Evolutionary conservation across 1,284 basidiomycete genomes (phyloP), one percentile per base, ranked within the genome.

Genomic region (Takashimella koratensis): DNA sequence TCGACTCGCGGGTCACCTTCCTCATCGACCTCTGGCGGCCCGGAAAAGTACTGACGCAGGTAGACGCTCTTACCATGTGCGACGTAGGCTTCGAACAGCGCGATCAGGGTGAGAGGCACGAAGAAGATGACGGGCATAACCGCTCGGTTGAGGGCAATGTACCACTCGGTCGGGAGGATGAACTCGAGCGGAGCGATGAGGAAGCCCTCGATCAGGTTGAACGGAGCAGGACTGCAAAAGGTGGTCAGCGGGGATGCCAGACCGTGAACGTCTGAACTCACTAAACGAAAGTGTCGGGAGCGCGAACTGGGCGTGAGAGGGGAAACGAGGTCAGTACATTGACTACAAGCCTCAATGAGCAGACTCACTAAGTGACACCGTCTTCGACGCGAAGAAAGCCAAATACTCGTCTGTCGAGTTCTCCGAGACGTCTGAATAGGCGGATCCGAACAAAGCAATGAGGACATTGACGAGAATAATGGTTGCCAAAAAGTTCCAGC

Each of bases 401-500:
- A 96, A 61, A 54, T 69, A 80, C 82, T 78, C 66, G 56, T 76
- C 74, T 12, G 69, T 74, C 13, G 73, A 73, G 49, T 76, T 73
- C 47, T 76, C 74, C 45, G 63, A 67, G 19, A 91, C 88, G 65
- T 90, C 89, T 13, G 85, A 83, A 68, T 94, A 94, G 0, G 91
- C 90, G 30, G 90, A 90, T 11, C 90, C 85, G 70, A 94, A 98
- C 65, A 98, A 77, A 11, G 95, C 97, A 63, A 98, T 92, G 64
- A 98, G 82, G 67, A 98, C 86, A 74, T 96, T 97, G 73, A 96
- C 82, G 51, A 97, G 81, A 59, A 97, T 85, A 53, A 97, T 82
- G n/a, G 85, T 85, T 1, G 90, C 87, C 42, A 86, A 80, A 45
- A 91, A 82, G 74, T 88, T 92, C 91, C 92, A 94, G 53, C 86